These are phyloP conservation scores for Leucocoprinus leucothites DNA, from an alignment of 768 basidiomycete species.

Conservation along the genomic window DNA sequence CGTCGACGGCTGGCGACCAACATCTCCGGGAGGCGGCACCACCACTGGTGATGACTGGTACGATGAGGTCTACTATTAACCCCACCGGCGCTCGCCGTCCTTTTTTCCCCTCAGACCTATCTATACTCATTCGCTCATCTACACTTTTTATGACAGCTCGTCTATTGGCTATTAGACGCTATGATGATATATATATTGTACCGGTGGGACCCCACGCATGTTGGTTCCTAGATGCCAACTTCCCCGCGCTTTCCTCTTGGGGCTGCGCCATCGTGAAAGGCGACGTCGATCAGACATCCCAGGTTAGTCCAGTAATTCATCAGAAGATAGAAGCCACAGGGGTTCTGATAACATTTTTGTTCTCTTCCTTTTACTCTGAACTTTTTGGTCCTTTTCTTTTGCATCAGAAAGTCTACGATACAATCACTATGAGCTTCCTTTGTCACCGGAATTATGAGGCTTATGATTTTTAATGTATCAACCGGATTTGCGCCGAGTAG, in stretches of 20 bases:
- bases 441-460: not conserved
- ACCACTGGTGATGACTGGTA: conserved; percentile 22
- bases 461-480: not conserved
- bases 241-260: not conserved
- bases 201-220: not conserved
- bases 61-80: conserved; percentile 38
- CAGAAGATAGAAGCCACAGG: not conserved
- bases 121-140: not conserved
- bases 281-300: too few species aligned
- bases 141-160: not conserved
- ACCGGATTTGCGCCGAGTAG: too few species aligned
- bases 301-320: conserved; percentile 2
- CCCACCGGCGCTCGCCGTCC: not conserved
- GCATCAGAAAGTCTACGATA: not conserved
- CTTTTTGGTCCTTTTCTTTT: not conserved
- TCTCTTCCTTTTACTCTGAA: not conserved
- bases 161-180: not conserved
- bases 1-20: conserved; percentile 45
- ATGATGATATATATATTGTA: too few species aligned
- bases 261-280: not conserved
- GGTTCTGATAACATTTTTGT: not conserved
- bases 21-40: conserved; percentile 21
- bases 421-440: not conserved
- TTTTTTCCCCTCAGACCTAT: not conserved
- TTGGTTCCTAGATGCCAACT: conserved; percentile 3